These are phyloP conservation scores for Leptographium flavum DNA, from an alignment of 2,329 filamentous ascomycete genomes.

Conservation along the genomic window DNA sequence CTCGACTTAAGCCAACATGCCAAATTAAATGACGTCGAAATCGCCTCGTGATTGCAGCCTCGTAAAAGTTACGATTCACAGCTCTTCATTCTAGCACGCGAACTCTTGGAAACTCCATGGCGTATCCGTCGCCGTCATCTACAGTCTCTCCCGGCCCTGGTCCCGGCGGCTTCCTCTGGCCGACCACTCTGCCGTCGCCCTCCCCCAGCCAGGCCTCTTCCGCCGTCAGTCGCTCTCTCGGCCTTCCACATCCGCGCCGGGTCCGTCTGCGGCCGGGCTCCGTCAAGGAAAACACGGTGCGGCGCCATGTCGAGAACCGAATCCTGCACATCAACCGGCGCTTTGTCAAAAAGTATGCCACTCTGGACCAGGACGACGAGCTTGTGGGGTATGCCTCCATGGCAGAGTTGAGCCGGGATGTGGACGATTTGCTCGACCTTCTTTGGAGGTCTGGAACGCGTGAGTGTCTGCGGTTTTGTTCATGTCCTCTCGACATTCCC, in stretches of 20 bases:
- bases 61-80: neutral
- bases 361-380: constrained; percentile 29
- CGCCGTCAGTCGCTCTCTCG: constrained; percentile 1
- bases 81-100: no score
- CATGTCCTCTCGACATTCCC: neutral
- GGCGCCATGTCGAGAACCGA: constrained; percentile 40
- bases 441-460: constrained; percentile 81
- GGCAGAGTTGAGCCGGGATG: constrained; percentile 55
- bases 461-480: constrained; percentile 26
- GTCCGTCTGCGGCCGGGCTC: constrained; percentile 40
- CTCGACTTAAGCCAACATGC: no score
- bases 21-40: no score
- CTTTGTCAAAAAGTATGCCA: constrained; percentile 44
- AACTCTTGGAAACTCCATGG: no score
- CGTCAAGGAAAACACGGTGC: constrained; percentile 43
- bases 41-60: no score
- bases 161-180: constrained; percentile 40
- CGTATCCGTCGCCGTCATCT: neutral
- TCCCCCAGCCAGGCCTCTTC: constrained; percentile 21
- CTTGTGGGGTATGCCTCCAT: constrained; percentile 44
- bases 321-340: constrained; percentile 40
- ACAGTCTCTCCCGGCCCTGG: constrained; percentile 2
- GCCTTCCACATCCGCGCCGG: constrained; percentile 40
- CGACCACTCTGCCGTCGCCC: no score
- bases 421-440: constrained; percentile 63